A percentile compares a stretch with the other conserved stretches of the same genome.
phyloP scores from a whole-genome alignment of 2,329 filamentous ascomycete species.

The Cladobotryum mycophilum region DNA sequence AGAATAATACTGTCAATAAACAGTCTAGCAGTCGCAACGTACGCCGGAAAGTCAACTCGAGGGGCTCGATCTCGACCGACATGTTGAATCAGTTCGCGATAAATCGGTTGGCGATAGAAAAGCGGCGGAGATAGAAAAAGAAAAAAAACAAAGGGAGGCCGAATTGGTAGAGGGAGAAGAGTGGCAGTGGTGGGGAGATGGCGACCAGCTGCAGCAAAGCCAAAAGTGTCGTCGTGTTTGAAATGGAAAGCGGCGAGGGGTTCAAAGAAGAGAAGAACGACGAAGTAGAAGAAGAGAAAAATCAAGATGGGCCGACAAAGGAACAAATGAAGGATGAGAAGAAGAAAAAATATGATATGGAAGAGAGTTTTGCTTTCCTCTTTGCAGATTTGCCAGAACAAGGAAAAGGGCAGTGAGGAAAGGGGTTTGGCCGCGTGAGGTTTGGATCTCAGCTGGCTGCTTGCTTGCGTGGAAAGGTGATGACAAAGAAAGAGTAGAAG shows the following conservation, averaged over 20 bases:
- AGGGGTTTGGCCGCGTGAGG: too few species aligned
- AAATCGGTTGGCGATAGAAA: not conserved
- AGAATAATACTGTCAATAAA: too few species aligned
- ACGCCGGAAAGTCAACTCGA: constrained; percentile 93
- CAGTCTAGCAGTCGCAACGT: constrained; percentile 33
- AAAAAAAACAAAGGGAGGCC: not conserved
- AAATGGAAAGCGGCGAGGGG: constrained; percentile 3
- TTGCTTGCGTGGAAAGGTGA: too few species aligned
- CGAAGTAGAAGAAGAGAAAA: not conserved
- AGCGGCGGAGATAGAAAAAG: too few species aligned
- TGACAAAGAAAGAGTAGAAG: too few species aligned
- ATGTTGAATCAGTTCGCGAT: constrained; percentile 46
- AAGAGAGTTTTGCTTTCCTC: too few species aligned
- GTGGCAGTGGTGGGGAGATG: not conserved
- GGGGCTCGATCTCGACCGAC: constrained; percentile 90
- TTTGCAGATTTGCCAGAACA: too few species aligned
- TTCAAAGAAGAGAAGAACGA: constrained; percentile 1
- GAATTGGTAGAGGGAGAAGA: not conserved
- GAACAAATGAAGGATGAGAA: not conserved
- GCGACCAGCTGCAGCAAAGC: not conserved
- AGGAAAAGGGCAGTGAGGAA: too few species aligned
- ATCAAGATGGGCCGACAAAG: not conserved
- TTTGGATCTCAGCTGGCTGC: too few species aligned
- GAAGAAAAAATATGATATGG: not conserved
- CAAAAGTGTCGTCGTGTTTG: constrained; percentile 4